Conservation (phyloP, 306 rosid species). For the Trichosanthes truncata region DNA sequence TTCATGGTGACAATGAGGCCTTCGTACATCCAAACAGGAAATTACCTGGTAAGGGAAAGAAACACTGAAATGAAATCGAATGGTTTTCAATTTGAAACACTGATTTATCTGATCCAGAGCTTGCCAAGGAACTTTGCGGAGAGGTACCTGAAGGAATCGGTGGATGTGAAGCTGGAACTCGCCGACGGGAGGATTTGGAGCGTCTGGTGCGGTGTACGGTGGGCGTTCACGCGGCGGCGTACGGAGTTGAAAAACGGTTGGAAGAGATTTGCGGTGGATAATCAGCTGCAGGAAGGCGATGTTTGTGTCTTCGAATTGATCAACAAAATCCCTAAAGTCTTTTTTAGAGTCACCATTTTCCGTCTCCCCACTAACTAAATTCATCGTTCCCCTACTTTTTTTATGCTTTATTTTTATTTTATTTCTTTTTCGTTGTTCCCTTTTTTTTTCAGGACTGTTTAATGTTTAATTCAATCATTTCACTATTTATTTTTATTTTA, state of each 20-base stretch:
- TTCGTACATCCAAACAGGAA: too few species aligned
- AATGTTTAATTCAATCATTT: too few species aligned
- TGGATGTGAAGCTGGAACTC: background rate
- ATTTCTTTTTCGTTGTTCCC: too few species aligned
- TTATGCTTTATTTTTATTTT: too few species aligned
- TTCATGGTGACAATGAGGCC: too few species aligned
- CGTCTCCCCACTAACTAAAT: background rate
- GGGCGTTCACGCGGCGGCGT: background rate
- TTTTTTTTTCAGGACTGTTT: too few species aligned
- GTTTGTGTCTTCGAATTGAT: background rate
- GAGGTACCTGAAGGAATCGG: background rate
- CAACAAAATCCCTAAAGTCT: background rate
- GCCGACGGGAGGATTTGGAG: background rate
- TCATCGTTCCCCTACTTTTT: too few species aligned
- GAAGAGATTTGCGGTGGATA: background rate
- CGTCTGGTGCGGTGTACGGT: background rate
- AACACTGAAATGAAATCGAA: background rate
- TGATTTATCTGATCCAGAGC: background rate
- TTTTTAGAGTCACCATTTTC: background rate
- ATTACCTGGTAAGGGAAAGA: background rate
- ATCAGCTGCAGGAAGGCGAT: background rate
- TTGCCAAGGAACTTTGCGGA: background rate
- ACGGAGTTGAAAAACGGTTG: background rate
- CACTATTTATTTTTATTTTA: too few species aligned
- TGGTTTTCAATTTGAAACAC: background rate